Evolutionary conservation across 495 filamentous ascomycete species (phyloP), one percentile per base, ranked within the genome.

Genomic region (Aspergillus haitiensis): DNA sequence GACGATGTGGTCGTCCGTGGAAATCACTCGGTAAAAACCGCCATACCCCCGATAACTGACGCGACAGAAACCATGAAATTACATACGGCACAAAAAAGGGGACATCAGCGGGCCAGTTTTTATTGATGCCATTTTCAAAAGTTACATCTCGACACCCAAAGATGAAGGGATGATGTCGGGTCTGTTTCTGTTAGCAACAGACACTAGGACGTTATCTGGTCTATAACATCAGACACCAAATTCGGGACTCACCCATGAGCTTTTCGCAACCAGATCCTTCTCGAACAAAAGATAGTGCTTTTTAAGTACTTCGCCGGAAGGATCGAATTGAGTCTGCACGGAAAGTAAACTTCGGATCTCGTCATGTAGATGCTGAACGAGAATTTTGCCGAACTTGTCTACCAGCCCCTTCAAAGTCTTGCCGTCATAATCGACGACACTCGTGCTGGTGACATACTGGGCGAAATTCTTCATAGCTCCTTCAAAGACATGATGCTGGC

Each of bases 331-430:
- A 10, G 9, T 10, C 16, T 47, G 12, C 16, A 47, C 8, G 18
- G 13, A 9, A 5, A 47, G 45, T 15, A 47, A 21, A 13, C 8
- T 47, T 1, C 3, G 45, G 16, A 47, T 47, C 45, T 47, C 45
- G 16, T 47, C 45, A 21, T 47, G 45, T 15, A 47, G 45, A 47
- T 47, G 45, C 45, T 13, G 11, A 9, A 47, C 45, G 12, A 47
- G 12, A 9, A 18, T 9, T 5, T 47, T 27, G 12, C 45, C 45
- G 18, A 47, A 47, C 16, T 47, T 18, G 7, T 47, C 45, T 3
- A 47, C 16, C 8, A n/a, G 45, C 11, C 8, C 13, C 45, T 47
- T 47, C 12, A 47, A 9, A 9, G 3, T 18, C 13, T 21, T 47
- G 13, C 45, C 45, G 16, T 47, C 45, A 9, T n/a, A 47, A 9